Percentiles rank a stretch among this genome's conserved stretches.
These are phyloP conservation scores for Rhynchospora breviuscula DNA, from an alignment of 176 grass and related monocot genomes.

Conservation along the genomic window DNA sequence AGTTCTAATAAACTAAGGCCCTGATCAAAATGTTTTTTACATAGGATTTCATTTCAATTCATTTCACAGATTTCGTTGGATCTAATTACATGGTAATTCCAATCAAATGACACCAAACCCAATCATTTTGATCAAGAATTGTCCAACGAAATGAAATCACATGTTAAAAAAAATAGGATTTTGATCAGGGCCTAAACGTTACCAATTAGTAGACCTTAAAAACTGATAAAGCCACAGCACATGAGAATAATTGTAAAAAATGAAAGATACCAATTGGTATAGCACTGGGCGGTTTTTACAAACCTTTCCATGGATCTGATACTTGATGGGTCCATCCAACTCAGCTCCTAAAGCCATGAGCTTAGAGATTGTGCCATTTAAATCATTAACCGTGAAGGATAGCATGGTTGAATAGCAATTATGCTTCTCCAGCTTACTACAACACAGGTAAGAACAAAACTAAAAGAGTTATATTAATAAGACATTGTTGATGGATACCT, in stretches of 20 bases:
- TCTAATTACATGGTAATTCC: too few species aligned
- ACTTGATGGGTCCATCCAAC: conserved; percentile 80
- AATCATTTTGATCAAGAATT: too few species aligned
- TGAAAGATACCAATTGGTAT: not conserved
- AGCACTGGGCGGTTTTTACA: not conserved
- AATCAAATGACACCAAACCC: too few species aligned
- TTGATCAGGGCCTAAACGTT: too few species aligned
- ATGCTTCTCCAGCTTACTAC: conserved; percentile 43
- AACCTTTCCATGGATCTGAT: conserved; percentile 88
- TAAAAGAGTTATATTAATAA: not conserved
- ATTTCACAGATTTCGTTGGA: too few species aligned
- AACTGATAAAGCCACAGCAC: not conserved
- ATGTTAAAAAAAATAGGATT: too few species aligned
- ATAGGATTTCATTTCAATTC: too few species aligned
- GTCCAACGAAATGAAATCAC: too few species aligned
- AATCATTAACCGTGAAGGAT: conserved; percentile 73
- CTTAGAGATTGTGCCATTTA: conserved; percentile 57
- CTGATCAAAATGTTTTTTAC: too few species aligned
- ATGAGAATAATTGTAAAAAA: not conserved
- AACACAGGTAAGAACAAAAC: not conserved
- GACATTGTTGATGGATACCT: not conserved
- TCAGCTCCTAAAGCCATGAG: conserved; percentile 49
- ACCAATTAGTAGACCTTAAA: too few species aligned
- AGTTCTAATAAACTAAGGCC: not conserved
- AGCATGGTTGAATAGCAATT: conserved; percentile 80